Base-by-base conservation (phyloP, 2,329 filamentous ascomycete genomes). In the Xylariaceae sp. region DNA sequence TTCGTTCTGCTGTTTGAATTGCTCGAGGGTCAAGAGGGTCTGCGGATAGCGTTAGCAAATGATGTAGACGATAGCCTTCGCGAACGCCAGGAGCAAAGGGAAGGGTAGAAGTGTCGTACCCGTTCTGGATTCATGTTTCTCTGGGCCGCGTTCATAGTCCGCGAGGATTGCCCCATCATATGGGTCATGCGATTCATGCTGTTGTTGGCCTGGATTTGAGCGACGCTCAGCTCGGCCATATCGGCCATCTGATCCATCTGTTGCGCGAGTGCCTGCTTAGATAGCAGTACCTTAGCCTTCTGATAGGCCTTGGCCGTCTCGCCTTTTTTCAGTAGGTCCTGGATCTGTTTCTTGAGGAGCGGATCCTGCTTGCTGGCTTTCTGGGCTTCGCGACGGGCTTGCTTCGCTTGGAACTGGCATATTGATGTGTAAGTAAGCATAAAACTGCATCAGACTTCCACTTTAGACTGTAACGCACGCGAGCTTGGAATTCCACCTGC, bases 191-290 rank as follows among this genome's bases (percentile, higher is more conserved):
- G 78, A 71, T 84, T 84, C 80, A 84, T 83, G 53, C 79, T 73
- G 61, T 83, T 84, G 71, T 84, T 84, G 66, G 80, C 80, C 71
- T 84, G 79, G 68, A 84, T 83, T 73, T 84, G 80, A 2, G 79
- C 77, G 44, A 78, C 76, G 26, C 75, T 80, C 26, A 83, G 73
- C 69, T 84, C 81, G 22, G 80, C 80, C 80, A 83, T 82, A 70
- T 84, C 80, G 68, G 81, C 81, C 67, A 82, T 80, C 69, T 81
- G 79, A 69, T 84, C 81, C 79, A 84, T 83, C 71, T 84, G 80
- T 64, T 80, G 75, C 10, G 81, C 81, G 53, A 84, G 76, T 1
- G 80, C 80, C 71, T 84, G 80, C 68, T 83, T 83, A 42, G 77
- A 79, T 21, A 84, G 75, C 42, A 84, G 75, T 72, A 84, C 78